Evolutionary conservation across 345 rosid species (phyloP).

Genomic region (Citrus reticulata): DNA sequence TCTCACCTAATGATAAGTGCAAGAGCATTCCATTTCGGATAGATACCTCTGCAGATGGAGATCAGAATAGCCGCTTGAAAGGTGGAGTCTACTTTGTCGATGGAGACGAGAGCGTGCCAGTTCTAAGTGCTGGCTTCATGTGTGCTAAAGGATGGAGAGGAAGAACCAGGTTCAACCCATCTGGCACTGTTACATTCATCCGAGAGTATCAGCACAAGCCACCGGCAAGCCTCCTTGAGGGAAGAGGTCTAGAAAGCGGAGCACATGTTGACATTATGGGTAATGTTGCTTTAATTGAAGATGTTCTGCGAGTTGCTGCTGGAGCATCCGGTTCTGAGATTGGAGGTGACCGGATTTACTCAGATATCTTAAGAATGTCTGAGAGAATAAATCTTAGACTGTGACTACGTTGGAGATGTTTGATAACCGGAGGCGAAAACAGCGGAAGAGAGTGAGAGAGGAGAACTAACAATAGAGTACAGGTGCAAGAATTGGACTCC

Average conservation of each 20-base stretch:
- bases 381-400: slow-evolving; percentile 45
- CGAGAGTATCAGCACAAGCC: slow-evolving; percentile 63
- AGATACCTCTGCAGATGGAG: slow-evolving; percentile 47
- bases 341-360: slow-evolving; percentile 60
- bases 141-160: slow-evolving; percentile 77
- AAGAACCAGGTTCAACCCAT: slow-evolving; percentile 66
- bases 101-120: slow-evolving; percentile 64
- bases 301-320: slow-evolving; percentile 52
- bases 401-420: slow-evolving; percentile 5
- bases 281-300: slow-evolving; percentile 60
- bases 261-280: slow-evolving; percentile 73
- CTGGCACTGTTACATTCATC: slow-evolving; percentile 36
- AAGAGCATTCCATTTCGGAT: slow-evolving; percentile 63
- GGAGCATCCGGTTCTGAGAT: slow-evolving; percentile 56
- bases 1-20: slow-evolving; percentile 39
- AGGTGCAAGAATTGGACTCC: slow-evolving; percentile 1
- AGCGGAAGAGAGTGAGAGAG: background rate
- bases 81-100: slow-evolving; percentile 49
- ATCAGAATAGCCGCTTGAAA: slow-evolving; percentile 38
- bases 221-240: slow-evolving; percentile 48
- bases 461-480: slow-evolving; percentile 1
- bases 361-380: slow-evolving; percentile 45
- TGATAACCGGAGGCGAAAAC: background rate
- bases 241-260: slow-evolving; percentile 56
- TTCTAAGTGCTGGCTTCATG: slow-evolving; percentile 69